These are phyloP conservation scores for Triticum urartu DNA, from an alignment of 176 grass and related monocot genomes.

Conservation along the genomic window DNA sequence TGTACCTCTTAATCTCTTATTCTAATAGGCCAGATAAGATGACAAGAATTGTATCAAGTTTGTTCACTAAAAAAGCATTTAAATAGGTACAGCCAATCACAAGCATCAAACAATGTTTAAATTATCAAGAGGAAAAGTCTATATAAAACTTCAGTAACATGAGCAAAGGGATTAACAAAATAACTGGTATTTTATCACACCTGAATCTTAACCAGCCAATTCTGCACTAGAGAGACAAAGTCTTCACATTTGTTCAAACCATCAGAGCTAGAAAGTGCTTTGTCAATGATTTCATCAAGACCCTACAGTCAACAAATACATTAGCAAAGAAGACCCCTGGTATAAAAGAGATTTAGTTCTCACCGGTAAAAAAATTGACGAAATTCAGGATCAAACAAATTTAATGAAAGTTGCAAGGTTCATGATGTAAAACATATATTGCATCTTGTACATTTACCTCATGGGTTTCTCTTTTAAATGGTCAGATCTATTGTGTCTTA, in stretches of 20 bases:
- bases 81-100: not conserved
- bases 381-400: not conserved
- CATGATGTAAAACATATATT: not conserved
- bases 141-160: not conserved
- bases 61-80: not conserved
- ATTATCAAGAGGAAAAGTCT: not conserved
- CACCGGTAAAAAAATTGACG: not conserved
- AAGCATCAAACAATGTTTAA: not conserved
- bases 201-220: slow-evolving; percentile 78
- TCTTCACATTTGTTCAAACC: slow-evolving; percentile 70
- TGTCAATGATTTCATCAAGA: slow-evolving; percentile 74
- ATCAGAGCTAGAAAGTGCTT: slow-evolving; percentile 57
- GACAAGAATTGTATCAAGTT: not conserved
- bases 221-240: slow-evolving; percentile 68
- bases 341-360: not conserved
- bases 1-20: not conserved
- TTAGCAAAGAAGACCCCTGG: slow-evolving; percentile 22
- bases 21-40: not conserved
- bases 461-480: not conserved
- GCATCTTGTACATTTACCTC: not conserved
- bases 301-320: slow-evolving; percentile 35
- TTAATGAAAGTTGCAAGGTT: not conserved
- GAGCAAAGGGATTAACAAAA: not conserved
- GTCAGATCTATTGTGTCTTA: not conserved
- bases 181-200: slow-evolving; percentile 25